phyloP scores from a whole-genome alignment of 1,284 basidiomycete genomes.

The Rhodotorula mucilaginosa region DNA sequence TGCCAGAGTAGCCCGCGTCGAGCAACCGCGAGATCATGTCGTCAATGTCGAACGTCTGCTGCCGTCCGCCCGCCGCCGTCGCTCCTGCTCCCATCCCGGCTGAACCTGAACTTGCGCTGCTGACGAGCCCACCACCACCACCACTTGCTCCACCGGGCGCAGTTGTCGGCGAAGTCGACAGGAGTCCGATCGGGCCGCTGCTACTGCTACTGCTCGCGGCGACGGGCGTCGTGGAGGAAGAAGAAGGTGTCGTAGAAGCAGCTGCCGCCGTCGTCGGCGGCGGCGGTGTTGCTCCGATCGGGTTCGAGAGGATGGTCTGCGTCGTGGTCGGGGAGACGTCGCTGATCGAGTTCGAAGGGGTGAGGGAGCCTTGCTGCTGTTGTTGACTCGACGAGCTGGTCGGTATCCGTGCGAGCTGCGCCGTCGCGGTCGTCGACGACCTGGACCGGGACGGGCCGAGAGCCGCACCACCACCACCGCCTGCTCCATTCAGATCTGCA shows the following conservation, averaged over 20 bases:
- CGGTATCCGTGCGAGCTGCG: conserved; percentile 1
- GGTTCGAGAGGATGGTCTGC: conserved; percentile 51
- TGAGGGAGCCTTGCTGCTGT: neutral
- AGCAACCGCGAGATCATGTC: conserved; percentile 97
- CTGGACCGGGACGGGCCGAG: conserved; percentile 9
- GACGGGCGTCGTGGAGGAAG: neutral
- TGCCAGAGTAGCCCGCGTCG: conserved; percentile 96
- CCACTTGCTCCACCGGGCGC: neutral
- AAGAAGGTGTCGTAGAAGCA: neutral
- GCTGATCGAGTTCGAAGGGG: conserved; percentile 5
- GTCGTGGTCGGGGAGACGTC: conserved; percentile 50
- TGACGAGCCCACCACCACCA: too few relatives aligned
- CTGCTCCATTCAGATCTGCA: neutral
- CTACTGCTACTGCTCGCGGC: neutral
- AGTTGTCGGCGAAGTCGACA: conserved; percentile 36
- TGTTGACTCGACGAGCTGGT: neutral
- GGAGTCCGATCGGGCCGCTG: conserved; percentile 7
- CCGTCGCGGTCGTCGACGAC: conserved; percentile 9
- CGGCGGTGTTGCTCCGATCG: conserved; percentile 22
- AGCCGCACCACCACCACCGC: neutral
- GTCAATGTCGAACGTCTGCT: conserved; percentile 78
- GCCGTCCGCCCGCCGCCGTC: neutral
- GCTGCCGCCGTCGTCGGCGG: neutral
- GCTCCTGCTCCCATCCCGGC: neutral
- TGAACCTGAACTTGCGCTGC: too few relatives aligned